Percentiles rank a stretch among this genome's conserved stretches.
These are phyloP conservation scores for Lunasporangiospora selenospora DNA, from an alignment of 192 early-diverging fungal genomes.

Conservation along the genomic window DNA sequence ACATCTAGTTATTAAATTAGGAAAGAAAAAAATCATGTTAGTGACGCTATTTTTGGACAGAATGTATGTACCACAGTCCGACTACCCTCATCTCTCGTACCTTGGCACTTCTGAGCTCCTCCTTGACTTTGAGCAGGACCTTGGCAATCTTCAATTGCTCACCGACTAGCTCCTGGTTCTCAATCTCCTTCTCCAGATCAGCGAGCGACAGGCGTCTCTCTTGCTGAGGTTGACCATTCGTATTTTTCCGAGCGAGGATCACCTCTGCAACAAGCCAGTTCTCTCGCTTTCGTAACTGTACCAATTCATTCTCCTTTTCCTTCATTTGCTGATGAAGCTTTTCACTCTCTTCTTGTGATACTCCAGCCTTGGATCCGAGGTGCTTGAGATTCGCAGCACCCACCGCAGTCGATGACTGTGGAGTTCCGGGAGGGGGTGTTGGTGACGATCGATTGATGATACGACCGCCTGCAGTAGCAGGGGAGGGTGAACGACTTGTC, in stretches of 20 bases:
- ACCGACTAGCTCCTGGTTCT: slow-evolving; percentile 38
- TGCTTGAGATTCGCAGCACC: slow-evolving; percentile 3
- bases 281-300: slow-evolving; percentile 16
- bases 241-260: slow-evolving; percentile 14
- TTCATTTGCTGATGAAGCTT: slow-evolving; percentile 11
- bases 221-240: not conserved
- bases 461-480: not conserved
- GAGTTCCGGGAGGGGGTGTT: not conserved
- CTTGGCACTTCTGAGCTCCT: slow-evolving; percentile 53
- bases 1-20: slow-evolving; percentile 4
- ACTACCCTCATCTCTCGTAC: no score
- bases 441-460: not conserved
- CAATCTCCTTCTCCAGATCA: slow-evolving; percentile 33
- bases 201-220: slow-evolving; percentile 26
- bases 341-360: slow-evolving; percentile 3
- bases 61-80: not conserved
- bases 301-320: slow-evolving; percentile 28
- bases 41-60: not conserved
- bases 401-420: not conserved
- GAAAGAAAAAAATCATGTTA: not conserved
- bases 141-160: slow-evolving; percentile 56
- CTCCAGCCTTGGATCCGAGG: slow-evolving; percentile 12
- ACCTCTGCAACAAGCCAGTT: slow-evolving; percentile 43
- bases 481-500: not conserved
- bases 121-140: slow-evolving; percentile 52